A percentile compares a stretch with the other conserved stretches of the same genome.
phyloP scores from a whole-genome alignment of 179 eudicot genomes.

The Silene noctiflora region DNA sequence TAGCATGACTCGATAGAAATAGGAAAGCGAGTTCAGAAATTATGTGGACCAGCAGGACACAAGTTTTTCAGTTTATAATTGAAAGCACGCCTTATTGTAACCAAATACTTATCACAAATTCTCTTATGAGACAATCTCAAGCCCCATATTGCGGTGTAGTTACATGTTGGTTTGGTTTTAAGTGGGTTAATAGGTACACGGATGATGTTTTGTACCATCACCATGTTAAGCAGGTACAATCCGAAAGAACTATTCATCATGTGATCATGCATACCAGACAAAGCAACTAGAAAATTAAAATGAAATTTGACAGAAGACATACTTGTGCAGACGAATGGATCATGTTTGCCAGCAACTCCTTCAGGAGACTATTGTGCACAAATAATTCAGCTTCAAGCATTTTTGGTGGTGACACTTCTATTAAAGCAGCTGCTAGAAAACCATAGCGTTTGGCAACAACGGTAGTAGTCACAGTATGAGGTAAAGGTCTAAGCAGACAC shows the following conservation, averaged over 20 bases:
- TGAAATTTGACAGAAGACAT: constrained; percentile 20
- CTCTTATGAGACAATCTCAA: not conserved
- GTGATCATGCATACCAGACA: not conserved
- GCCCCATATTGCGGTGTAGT: not conserved
- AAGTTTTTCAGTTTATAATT: not conserved
- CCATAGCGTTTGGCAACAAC: constrained; percentile 86
- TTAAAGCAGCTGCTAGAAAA: constrained; percentile 82
- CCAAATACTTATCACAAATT: not conserved
- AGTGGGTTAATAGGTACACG: not conserved
- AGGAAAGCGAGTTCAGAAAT: not conserved
- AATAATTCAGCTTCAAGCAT: constrained; percentile 68
- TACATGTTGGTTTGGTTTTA: not conserved
- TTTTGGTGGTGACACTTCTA: constrained; percentile 78
- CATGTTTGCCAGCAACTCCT: constrained; percentile 81
- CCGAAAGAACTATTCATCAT: not conserved
- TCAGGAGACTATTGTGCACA: constrained; percentile 68
- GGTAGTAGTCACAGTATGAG: constrained; percentile 67
- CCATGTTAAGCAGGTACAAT: not conserved
- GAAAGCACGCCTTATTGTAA: not conserved
- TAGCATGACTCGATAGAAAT: not conserved
- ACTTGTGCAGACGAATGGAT: constrained; percentile 96
- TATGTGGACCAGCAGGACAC: not conserved
- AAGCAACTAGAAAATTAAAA: constrained; percentile 7
- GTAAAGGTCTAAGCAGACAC: constrained; percentile 71
- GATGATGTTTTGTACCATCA: not conserved